Base-by-base conservation (phyloP, 257 asterid genomes). In the Penstemon eatonii region DNA sequence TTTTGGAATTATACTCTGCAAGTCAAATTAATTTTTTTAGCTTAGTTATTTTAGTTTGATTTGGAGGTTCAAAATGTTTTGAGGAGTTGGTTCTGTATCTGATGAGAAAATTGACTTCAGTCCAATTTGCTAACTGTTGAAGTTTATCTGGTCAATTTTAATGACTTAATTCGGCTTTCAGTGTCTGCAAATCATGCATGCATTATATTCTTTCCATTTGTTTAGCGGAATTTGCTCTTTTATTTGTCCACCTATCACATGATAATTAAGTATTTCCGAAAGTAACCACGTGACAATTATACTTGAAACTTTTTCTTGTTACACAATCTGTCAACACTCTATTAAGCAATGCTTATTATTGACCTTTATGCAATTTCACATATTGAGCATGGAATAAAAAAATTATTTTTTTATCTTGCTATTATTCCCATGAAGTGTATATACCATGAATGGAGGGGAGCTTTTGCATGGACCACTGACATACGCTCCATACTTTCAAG, bases 371-470 rank as follows among this genome's bases (percentile, higher is more conserved):
- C 54, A 10, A 41, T 5, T 18, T 41, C 51, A 8, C 19, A 8
- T 57, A 43, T 7, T 4, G 44, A 6, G 44, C 42, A 39, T 45
- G 45, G 4, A 36, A 42, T 72, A 45, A 38, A 19, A 19, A 36
- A 56, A 18, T 50, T 7, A 57, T 38, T 56, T 62, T 12, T 19
- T 70, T 7, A 9, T 37, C 33, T 44, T 15, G 71, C 3, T 60
- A 65, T 52, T 41, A 44, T 44, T 54, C 73, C 40, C 36, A 5
- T 80, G 81, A 25, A 93, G 99, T 88, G 87, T 74, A 85, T 93
- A 76, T 87, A 87, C 83, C 84, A 88, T 68, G 97, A 93, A 65
- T 85, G 95, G 97, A 82, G 84, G 71, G 33, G 33, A 25, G 95
- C 86, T 73, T 78, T 87, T 68, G 83, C 91, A 78, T 90, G 89